Evolutionary conservation across 805 yeast genomes (phyloP), one percentile per base, ranked within the genome.

Genomic region (Ogataea methylovora): DNA sequence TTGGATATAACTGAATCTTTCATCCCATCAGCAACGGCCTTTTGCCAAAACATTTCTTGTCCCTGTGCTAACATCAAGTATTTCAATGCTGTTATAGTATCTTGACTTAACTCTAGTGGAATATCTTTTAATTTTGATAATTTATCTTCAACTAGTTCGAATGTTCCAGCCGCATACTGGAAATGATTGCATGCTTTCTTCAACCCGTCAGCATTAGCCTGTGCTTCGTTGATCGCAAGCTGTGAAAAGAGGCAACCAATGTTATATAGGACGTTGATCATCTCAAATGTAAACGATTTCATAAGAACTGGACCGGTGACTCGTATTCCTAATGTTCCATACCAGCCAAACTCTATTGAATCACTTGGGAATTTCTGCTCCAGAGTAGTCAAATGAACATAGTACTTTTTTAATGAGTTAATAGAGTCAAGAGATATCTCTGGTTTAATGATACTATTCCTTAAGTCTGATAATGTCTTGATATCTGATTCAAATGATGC

Each of bases 21-120:
- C 46, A 73, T 48, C 10, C 63, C 60, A 16, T 56, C 61, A 25
- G 58, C 53, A 0, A 65, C 55, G 0, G 95, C 86, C 46, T 79
- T 78, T 31, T 71, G 76, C 95, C 96, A 87, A 33, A 81, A 75
- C 10, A 76, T 68, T 49, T 88, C 96, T 55, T 87, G 95, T 0
- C 95, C 92, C 48, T 85, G 95, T 0, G 94, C 92, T 26, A 83
- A 50, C 73, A 73, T 72, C 24, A 86, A 48, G 10, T 52, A 44
- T 24, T 66, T 56, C 34, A 87, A 57, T 13, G 77, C 62, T 10
- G 61, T 56, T 8, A 82, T 46, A 0, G 84, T 73, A 10, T 66
- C 65, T 1, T 37, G 28, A 26, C 73, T 74, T 12, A 84, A 55
- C 34, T 76, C 85, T 20, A 63, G 41, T 4, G 67, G 56, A 1